Conservation (phyloP, 2,329 filamentous ascomycete genomes). For the Hysterium pulicare region DNA sequence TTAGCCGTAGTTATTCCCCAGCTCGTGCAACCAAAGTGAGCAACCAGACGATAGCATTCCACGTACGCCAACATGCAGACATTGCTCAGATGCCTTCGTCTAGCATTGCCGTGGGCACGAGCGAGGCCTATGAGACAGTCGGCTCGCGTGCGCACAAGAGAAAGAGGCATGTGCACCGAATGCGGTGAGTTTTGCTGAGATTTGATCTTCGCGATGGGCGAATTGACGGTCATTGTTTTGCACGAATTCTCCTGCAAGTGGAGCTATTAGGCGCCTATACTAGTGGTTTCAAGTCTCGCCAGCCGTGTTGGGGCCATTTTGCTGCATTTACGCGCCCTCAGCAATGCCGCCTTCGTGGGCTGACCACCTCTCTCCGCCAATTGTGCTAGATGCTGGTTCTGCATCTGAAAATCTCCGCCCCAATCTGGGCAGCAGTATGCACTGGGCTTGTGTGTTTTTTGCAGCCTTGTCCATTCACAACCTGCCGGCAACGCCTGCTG, state of each 20-base stretch:
- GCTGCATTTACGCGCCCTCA: slow-evolving; percentile 21
- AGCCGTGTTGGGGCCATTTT: slow-evolving; percentile 20
- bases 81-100: no score
- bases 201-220: slow-evolving; percentile 9
- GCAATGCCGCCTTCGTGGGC: neutral
- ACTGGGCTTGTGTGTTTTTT: no score
- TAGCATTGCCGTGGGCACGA: no score
- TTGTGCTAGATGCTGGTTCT: no score
- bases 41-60: no score
- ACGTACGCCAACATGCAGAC: no score
- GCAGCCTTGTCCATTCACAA: neutral
- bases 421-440: neutral
- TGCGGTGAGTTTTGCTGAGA: slow-evolving; percentile 4
- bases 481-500: neutral
- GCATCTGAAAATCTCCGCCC: slow-evolving; percentile 3
- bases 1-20: no score
- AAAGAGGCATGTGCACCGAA: slow-evolving; percentile 1
- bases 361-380: no score
- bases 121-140: no score
- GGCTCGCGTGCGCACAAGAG: no score
- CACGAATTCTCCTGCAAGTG: slow-evolving; percentile 4
- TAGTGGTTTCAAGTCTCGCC: slow-evolving; percentile 11
- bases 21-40: no score
- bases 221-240: slow-evolving; percentile 19
- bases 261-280: slow-evolving; percentile 27